Base-by-base conservation (phyloP, 306 rosid genomes). In the Vigna mungo region DNA sequence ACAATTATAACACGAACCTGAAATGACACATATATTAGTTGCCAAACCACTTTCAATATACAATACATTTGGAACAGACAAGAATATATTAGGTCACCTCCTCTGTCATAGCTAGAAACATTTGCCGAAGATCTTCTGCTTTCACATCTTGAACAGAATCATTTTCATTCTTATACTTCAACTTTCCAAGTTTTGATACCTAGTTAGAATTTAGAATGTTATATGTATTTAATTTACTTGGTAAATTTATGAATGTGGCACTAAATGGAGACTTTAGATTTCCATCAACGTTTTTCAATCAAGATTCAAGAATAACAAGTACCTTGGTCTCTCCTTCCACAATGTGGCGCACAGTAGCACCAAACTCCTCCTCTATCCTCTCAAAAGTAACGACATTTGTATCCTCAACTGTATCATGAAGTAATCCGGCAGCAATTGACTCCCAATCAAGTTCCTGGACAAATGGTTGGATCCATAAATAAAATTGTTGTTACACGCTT, bases 241-340 rank as follows among this genome's bases (percentile, higher is more conserved):
- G 80, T 30, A 69, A 68, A 27, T 60, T 17, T 21, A 37, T 71
- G 78, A 78, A 58, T 77, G 55, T 34, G 47, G 74, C 34, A 74
- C 53, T 55, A 25, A 32, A 52, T 2, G 39, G 68, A 12, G 9
- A 44, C 27, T 32, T 64, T 48, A 72, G 44, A 47, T 32, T 16
- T 73, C 55, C 49, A 49, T 46, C 30, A 51, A 60, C 64, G 17
- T 9, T 44, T 46, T 67, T 77, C 16, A 48, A 68, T 56, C 56
- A 74, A 71, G 75, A 70, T 59, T 39, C 32, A 76, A 62, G 78
- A 67, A 67, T 27, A 78, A 37, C 34, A 64, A 72, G 27, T n/a
- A 92, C 99, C 98, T 96, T 96, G 25, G 98, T 96, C 84, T 96
- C 99, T 78, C 99, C 99, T 91, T 96, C 99, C 56, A 96, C 99